Evolutionary conservation across 352 stramenopile genomes (phyloP).

Genomic region (Phytophthora aleatoria): DNA sequence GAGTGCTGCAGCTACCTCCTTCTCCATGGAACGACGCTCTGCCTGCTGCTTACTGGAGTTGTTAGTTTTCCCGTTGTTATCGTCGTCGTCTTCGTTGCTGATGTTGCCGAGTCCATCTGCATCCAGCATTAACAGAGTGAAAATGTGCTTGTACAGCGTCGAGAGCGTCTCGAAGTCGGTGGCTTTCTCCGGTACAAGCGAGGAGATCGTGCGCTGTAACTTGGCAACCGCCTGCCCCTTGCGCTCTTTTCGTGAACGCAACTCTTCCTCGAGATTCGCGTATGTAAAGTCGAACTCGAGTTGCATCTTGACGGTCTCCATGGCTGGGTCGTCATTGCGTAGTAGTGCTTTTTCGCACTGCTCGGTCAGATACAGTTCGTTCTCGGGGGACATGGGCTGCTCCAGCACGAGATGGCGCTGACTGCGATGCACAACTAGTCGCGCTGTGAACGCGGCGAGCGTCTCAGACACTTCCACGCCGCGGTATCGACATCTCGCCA

Average conservation of each 20-base stretch:
- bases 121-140: conserved; percentile 83
- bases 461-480: conserved; percentile 88
- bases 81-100: conserved; percentile 21
- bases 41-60: conserved; percentile 42
- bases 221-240: conserved; percentile 65
- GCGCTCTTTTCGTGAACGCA: conserved; percentile 59
- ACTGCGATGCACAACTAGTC: conserved; percentile 72
- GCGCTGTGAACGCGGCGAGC: conserved; percentile 85
- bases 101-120: conserved; percentile 34
- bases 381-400: conserved; percentile 67
- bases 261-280: conserved; percentile 77
- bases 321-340: conserved; percentile 74
- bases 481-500: conserved; percentile 72
- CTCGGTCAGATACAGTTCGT: conserved; percentile 79
- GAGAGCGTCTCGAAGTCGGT: conserved; percentile 92
- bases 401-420: conserved; percentile 75
- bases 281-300: conserved; percentile 94
- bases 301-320: conserved; percentile 96
- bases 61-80: conserved; percentile 19
- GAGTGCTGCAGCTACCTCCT: conserved; percentile 89
- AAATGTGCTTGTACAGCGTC: conserved; percentile 91
- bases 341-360: conserved; percentile 78
- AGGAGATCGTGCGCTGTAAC: conserved; percentile 77
- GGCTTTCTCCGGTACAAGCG: conserved; percentile 72
- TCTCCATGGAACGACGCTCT: conserved; percentile 77